Percentiles rank a stretch among this genome's conserved stretches.
Conservation (phyloP, 1,284 basidiomycete species). For the Schizopora paradoxa region DNA sequence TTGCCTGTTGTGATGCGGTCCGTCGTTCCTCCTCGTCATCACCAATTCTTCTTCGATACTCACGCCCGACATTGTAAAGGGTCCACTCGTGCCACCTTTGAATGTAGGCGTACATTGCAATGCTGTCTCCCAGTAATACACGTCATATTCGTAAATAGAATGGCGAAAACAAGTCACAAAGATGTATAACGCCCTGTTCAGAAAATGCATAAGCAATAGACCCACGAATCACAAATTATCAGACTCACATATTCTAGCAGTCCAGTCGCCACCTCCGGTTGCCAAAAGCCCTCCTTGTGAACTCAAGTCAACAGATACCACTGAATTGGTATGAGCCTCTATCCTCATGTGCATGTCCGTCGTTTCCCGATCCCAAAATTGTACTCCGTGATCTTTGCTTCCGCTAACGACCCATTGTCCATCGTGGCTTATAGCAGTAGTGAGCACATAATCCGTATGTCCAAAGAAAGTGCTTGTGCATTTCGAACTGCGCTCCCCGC, state of each 20-base stretch:
- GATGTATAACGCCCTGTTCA: too few relatives aligned
- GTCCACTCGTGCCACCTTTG: too few relatives aligned
- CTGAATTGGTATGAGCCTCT: slow-evolving; percentile 90
- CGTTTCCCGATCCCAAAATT: slow-evolving; percentile 80
- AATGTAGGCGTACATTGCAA: too few relatives aligned
- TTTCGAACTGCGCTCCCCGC: slow-evolving; percentile 36
- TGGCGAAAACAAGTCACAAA: too few relatives aligned
- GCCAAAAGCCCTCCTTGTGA: slow-evolving; percentile 72
- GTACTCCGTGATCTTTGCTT: slow-evolving; percentile 85
- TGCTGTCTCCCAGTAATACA: too few relatives aligned
- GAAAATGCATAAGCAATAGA: too few relatives aligned
- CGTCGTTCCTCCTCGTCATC: too few relatives aligned
- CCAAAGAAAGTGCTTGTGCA: slow-evolving; percentile 80
- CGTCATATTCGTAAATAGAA: too few relatives aligned
- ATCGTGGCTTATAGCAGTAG: slow-evolving; percentile 78
- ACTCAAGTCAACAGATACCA: slow-evolving; percentile 82
- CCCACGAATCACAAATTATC: too few relatives aligned
- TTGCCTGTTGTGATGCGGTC: too few relatives aligned
- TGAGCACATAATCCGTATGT: slow-evolving; percentile 83
- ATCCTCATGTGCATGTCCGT: slow-evolving; percentile 78
- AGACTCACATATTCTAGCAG: slow-evolving; percentile 72
- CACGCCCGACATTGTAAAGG: too few relatives aligned
- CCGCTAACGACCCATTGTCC: slow-evolving; percentile 87
- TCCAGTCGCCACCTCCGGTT: slow-evolving; percentile 85
- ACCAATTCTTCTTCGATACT: too few relatives aligned